These are phyloP conservation scores for Leucocoprinus birnbaumii DNA, from an alignment of 768 basidiomycete species.

Conservation along the genomic window DNA sequence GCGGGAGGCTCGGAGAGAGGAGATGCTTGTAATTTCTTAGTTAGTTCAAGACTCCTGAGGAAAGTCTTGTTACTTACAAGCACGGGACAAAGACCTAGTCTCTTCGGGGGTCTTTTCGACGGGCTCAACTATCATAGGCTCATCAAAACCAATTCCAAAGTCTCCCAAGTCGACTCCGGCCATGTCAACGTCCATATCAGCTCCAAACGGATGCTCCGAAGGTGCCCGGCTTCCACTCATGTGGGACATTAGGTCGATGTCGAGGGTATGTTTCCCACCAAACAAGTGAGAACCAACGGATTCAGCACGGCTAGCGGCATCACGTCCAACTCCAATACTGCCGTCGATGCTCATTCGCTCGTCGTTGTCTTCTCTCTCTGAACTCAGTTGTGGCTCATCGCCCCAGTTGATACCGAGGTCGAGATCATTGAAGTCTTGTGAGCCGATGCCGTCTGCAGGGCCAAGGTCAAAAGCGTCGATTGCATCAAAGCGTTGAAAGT, in stretches of 20 bases:
- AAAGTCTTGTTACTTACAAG: conserved; percentile 46
- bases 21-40: conserved; percentile 47
- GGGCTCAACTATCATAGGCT: conserved; percentile 37
- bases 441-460: conserved; percentile 80
- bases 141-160: conserved; percentile 65
- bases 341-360: conserved; percentile 55
- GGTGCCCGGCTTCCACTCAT: conserved; percentile 55
- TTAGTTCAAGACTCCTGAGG: not conserved
- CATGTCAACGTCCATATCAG: conserved; percentile 46
- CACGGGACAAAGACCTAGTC: conserved; percentile 62
- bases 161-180: conserved; percentile 65
- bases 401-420: conserved; percentile 81
- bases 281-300: conserved; percentile 64
- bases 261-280: conserved; percentile 44
- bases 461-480: conserved; percentile 80
- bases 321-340: conserved; percentile 77
- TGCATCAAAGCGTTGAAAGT: conserved; percentile 63
- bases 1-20: conserved; percentile 72
- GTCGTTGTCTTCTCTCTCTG: conserved; percentile 35
- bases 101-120: conserved; percentile 57
- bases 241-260: conserved; percentile 63
- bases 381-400: conserved; percentile 43
- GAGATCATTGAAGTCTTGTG: conserved; percentile 71
- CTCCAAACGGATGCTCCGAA: conserved; percentile 65
- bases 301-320: conserved; percentile 52